These are phyloP conservation scores for Gastrolobium villosum DNA, from an alignment of 306 rosid genomes.

Conservation along the genomic window DNA sequence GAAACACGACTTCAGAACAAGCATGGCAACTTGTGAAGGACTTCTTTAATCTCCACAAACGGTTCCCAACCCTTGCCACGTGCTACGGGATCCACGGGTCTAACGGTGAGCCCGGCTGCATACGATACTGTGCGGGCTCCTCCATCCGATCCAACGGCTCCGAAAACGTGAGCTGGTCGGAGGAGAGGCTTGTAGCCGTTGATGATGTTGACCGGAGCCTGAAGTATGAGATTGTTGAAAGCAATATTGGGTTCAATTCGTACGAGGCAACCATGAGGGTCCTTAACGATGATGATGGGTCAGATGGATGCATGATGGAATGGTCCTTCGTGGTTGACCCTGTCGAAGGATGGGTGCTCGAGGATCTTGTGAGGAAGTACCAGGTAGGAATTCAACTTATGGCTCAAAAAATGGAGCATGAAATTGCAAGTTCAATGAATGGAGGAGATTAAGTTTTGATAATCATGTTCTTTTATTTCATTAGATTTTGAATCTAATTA, in stretches of 20 bases:
- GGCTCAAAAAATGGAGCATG: conserved; percentile 59
- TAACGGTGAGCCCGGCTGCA: conserved; percentile 65
- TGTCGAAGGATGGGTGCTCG: conserved; percentile 49
- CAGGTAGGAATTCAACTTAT: conserved; percentile 49
- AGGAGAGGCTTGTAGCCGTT: conserved; percentile 63
- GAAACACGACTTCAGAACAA: conserved; percentile 45
- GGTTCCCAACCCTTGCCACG: conserved; percentile 58
- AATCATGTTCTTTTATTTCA: background rate
- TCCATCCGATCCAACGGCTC: conserved; percentile 56
- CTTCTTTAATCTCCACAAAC: conserved; percentile 74
- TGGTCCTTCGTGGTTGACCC: conserved; percentile 66
- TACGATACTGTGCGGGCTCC: conserved; percentile 66
- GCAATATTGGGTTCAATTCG: conserved; percentile 66
- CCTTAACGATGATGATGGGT: background rate
- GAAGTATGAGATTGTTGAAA: conserved; percentile 63
- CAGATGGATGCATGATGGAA: conserved; percentile 56
- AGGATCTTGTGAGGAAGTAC: conserved; percentile 55
- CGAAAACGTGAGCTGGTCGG: conserved; percentile 57
- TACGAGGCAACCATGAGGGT: conserved; percentile 56
- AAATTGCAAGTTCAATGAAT: conserved; percentile 16
- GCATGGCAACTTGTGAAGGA: conserved; percentile 65
- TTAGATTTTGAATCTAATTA: no score
- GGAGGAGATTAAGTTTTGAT: no score
- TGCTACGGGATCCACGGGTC: conserved; percentile 65
- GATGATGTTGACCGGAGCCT: conserved; percentile 51